Conservation (phyloP, 768 basidiomycete species). For the Suillus subalutaceus region DNA sequence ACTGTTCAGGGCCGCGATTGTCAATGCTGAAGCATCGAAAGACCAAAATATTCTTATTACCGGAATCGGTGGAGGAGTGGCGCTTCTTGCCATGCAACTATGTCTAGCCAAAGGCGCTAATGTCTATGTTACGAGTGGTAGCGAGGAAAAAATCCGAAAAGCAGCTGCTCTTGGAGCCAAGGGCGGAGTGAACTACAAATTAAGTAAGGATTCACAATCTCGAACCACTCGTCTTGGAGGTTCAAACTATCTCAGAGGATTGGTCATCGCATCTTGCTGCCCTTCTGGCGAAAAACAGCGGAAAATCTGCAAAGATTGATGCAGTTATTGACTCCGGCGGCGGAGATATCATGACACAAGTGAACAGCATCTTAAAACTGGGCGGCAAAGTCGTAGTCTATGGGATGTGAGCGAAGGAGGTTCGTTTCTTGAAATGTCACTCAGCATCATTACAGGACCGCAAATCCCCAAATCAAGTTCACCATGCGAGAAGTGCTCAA, state of each 20-base stretch:
- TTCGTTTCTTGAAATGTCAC: background rate
- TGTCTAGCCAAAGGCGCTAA: slow-evolving; percentile 74
- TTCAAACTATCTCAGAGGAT: slow-evolving; percentile 36
- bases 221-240: background rate
- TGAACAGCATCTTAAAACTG: slow-evolving; percentile 51
- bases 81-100: slow-evolving; percentile 73
- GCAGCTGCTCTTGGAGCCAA: slow-evolving; percentile 71
- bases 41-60: slow-evolving; percentile 81
- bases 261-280: slow-evolving; percentile 54
- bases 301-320: slow-evolving; percentile 44
- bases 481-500: slow-evolving; percentile 81
- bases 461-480: slow-evolving; percentile 57
- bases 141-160: slow-evolving; percentile 64
- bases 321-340: slow-evolving; percentile 73
- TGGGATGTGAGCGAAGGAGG: slow-evolving; percentile 53
- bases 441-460: slow-evolving; percentile 52
- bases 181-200: slow-evolving; percentile 77
- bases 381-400: slow-evolving; percentile 67
- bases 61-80: slow-evolving; percentile 85
- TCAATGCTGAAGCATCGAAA: slow-evolving; percentile 62
- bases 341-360: slow-evolving; percentile 59
- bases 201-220: slow-evolving; percentile 43
- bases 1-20: slow-evolving; percentile 55
- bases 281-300: slow-evolving; percentile 41
- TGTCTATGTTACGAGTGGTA: slow-evolving; percentile 84